Conservation (phyloP, 371 early-diverging fungal genomes). For the Mucor lusitanicus region DNA sequence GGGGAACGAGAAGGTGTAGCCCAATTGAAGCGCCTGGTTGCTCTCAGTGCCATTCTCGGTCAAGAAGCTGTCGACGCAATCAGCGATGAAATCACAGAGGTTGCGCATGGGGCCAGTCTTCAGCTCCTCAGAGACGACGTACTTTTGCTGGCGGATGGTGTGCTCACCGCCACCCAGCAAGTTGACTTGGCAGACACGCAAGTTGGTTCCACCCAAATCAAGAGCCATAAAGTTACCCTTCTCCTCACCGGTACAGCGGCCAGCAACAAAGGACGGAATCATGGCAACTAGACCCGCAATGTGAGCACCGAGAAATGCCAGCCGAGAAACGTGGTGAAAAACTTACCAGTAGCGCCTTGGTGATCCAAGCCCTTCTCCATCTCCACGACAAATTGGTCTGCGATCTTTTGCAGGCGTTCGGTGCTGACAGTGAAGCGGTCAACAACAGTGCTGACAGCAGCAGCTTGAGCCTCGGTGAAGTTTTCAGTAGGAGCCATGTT, state of each 20-base stretch:
- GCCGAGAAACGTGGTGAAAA: not conserved
- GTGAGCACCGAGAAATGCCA: not conserved
- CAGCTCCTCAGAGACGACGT: slow-evolving; percentile 44
- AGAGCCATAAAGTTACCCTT: slow-evolving; percentile 86
- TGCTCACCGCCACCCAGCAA: slow-evolving; percentile 73
- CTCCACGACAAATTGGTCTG: slow-evolving; percentile 66
- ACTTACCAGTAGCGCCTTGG: slow-evolving; percentile 54
- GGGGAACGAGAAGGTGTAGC: slow-evolving; percentile 96
- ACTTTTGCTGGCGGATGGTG: slow-evolving; percentile 74
- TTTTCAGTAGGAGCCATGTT: slow-evolving; percentile 14
- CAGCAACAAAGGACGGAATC: slow-evolving; percentile 85
- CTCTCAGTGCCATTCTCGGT: slow-evolving; percentile 40
- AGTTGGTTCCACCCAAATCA: slow-evolving; percentile 93
- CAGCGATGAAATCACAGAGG: slow-evolving; percentile 91
- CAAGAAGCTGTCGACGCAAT: slow-evolving; percentile 79
- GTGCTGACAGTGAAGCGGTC: slow-evolving; percentile 59
- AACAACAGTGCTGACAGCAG: slow-evolving; percentile 45
- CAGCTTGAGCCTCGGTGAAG: slow-evolving; percentile 33
- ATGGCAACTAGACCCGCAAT: slow-evolving; percentile 32
- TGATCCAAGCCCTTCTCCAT: slow-evolving; percentile 73
- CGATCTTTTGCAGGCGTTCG: slow-evolving; percentile 58
- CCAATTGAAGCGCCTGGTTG: slow-evolving; percentile 48
- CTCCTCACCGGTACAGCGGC: slow-evolving; percentile 81
- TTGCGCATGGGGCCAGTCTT: slow-evolving; percentile 53
- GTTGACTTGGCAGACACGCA: slow-evolving; percentile 84